Percentiles rank a stretch among this genome's conserved stretches.
phyloP scores from a whole-genome alignment of 2,329 filamentous ascomycete genomes.

The Pseudocercospora macadamiae region DNA sequence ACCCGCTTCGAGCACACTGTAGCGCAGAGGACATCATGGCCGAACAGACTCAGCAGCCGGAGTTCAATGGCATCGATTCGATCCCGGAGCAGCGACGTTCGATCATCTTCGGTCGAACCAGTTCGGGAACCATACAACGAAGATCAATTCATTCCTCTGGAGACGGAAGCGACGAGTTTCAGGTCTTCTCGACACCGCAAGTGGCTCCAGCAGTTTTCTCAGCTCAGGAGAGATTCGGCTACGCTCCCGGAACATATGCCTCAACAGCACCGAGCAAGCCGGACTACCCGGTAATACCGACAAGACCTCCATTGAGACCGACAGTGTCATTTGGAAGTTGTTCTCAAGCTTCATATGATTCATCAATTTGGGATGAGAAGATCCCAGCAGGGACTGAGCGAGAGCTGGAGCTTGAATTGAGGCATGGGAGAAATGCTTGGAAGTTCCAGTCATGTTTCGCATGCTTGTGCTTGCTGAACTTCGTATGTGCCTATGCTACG shows the following conservation, averaged over 20 bases:
- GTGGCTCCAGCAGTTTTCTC: slow-evolving; percentile 9
- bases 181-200: slow-evolving; percentile 10
- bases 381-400: not conserved
- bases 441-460: not conserved
- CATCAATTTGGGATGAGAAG: slow-evolving; percentile 13
- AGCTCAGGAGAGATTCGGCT: slow-evolving; percentile 27
- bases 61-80: not conserved
- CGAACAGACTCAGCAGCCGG: slow-evolving; percentile 12
- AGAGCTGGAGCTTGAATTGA: not conserved
- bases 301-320: slow-evolving; percentile 23
- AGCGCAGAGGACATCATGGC: slow-evolving; percentile 25
- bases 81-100: slow-evolving; percentile 5
- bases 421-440: not conserved
- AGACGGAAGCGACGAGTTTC: slow-evolving; percentile 8
- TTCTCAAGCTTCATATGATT: slow-evolving; percentile 22
- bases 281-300: slow-evolving; percentile 21
- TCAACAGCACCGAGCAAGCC: not conserved
- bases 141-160: slow-evolving; percentile 16
- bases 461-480: slow-evolving; percentile 17
- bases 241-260: slow-evolving; percentile 20
- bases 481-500: slow-evolving; percentile 14
- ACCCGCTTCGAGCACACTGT: slow-evolving; percentile 24
- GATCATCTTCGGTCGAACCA: slow-evolving; percentile 19
- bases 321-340: slow-evolving; percentile 24
- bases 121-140: slow-evolving; percentile 6